Evolutionary conservation across 352 stramenopile species (phyloP).

Genomic region (Phytopythium oedochilum): DNA sequence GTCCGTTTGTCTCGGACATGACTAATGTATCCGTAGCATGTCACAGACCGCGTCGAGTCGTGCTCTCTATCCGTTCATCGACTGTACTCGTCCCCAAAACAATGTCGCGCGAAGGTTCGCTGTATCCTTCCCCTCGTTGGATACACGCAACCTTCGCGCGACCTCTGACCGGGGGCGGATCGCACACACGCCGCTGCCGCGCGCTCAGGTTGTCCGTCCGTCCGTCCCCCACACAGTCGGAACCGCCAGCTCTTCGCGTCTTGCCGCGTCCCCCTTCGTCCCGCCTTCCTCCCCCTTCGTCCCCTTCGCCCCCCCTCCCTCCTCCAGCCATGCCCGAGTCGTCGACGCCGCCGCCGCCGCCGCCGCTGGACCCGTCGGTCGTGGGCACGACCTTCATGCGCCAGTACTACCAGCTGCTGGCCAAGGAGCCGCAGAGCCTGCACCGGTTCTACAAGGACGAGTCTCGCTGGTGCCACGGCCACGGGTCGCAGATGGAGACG

Average conservation of each 20-base stretch:
- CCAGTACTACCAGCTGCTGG: conserved; percentile 88
- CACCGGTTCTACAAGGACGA: conserved; percentile 89
- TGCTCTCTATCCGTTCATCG: background rate
- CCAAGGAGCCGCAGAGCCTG: conserved; percentile 77
- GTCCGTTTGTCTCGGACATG: no score
- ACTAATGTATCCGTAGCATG: background rate
- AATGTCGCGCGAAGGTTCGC: background rate
- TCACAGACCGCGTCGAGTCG: background rate
- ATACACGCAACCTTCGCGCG: no score
- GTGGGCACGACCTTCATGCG: conserved; percentile 87
- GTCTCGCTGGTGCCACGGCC: conserved; percentile 73
- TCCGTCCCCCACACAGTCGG: no score
- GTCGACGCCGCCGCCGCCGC: conserved; percentile 13
- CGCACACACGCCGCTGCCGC: no score
- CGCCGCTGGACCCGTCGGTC: conserved; percentile 19
- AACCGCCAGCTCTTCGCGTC: background rate
- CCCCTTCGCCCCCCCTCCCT: conserved; percentile 1
- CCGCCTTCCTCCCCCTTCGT: background rate
- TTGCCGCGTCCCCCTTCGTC: background rate
- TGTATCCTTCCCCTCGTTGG: no score
- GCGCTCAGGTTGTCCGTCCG: no score
- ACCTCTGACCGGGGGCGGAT: no score
- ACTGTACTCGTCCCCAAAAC: background rate
- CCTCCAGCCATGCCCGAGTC: conserved; percentile 38
- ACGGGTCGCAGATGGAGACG: conserved; percentile 79